Percentiles rank a stretch among this genome's conserved stretches.
phyloP scores from a whole-genome alignment of 345 rosid species.

The Citropsis articulata region DNA sequence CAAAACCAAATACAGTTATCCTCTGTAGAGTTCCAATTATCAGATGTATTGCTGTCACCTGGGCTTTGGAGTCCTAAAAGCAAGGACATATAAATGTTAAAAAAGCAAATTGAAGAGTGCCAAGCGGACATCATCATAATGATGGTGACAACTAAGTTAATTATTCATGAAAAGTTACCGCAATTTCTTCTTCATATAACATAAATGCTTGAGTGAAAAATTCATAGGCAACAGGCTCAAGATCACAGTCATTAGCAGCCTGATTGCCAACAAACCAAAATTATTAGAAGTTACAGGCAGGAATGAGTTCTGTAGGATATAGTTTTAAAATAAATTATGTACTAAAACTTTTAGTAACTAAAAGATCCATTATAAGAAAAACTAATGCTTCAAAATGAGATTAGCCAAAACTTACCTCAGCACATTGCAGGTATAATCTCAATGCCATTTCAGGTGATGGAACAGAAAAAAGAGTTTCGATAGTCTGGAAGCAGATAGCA shows the following conservation, averaged over 20 bases:
- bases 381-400: not conserved
- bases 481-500: slow-evolving; percentile 42
- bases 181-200: slow-evolving; percentile 85
- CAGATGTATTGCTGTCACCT: slow-evolving; percentile 80
- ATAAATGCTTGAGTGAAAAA: slow-evolving; percentile 79
- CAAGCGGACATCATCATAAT: not conserved
- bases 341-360: not conserved
- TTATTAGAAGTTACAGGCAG: not conserved
- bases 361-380: not conserved
- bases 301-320: not conserved
- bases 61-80: slow-evolving; percentile 77
- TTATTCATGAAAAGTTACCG: slow-evolving; percentile 39
- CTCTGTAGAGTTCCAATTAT: slow-evolving; percentile 84
- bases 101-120: not conserved
- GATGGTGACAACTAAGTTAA: not conserved
- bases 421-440: slow-evolving; percentile 78
- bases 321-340: not conserved
- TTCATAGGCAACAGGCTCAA: slow-evolving; percentile 86
- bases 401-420: slow-evolving; percentile 60
- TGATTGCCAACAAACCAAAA: slow-evolving; percentile 31
- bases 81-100: slow-evolving; percentile 6
- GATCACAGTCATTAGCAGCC: slow-evolving; percentile 83
- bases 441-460: slow-evolving; percentile 84
- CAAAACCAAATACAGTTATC: slow-evolving; percentile 84
- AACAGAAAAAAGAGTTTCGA: slow-evolving; percentile 64